A percentile compares a stretch with the other conserved stretches of the same genome.
These are phyloP conservation scores for Cenchrus fungigraminus DNA, from an alignment of 176 grass and related monocot species.

Conservation along the genomic window DNA sequence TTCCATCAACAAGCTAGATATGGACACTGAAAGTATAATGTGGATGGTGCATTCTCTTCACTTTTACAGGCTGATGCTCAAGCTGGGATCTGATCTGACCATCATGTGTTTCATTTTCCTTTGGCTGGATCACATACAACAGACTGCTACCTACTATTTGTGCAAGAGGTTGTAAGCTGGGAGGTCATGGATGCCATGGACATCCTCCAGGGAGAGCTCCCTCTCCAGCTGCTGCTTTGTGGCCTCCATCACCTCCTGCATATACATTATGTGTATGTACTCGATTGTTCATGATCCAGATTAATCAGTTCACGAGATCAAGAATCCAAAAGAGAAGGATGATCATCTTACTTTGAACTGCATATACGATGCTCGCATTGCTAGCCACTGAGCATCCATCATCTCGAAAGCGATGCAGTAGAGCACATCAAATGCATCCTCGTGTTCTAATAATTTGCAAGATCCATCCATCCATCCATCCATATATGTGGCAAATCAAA, in stretches of 20 bases:
- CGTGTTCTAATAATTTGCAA: conserved; percentile 57
- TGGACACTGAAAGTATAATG: not conserved
- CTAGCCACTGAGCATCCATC: conserved; percentile 96
- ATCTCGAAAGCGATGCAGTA: conserved; percentile 94
- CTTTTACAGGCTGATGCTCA: conserved; percentile 1
- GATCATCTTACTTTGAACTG: conserved; percentile 69
- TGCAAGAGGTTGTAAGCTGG: conserved; percentile 88
- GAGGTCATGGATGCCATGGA: conserved; percentile 74
- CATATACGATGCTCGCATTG: conserved; percentile 93
- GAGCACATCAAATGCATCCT: conserved; percentile 87
- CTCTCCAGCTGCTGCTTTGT: conserved; percentile 88
- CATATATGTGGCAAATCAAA: not conserved
- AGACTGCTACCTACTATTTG: conserved; percentile 43
- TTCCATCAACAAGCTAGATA: not conserved
- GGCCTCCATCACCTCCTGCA: conserved; percentile 77
- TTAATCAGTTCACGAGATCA: not conserved
- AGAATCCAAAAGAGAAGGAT: not conserved
- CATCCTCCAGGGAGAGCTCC: conserved; percentile 82
- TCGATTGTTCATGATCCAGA: not conserved
- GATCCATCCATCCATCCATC: not conserved
- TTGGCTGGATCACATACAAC: not conserved
- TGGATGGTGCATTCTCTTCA: not conserved
- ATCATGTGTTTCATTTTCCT: not conserved
- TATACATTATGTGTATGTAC: too few relatives aligned
- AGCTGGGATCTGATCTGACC: not conserved